Percentiles rank a stretch among this genome's conserved stretches.
Evolutionary conservation across 345 rosid species (phyloP).

Genomic region (Microthlaspi erraticum): DNA sequence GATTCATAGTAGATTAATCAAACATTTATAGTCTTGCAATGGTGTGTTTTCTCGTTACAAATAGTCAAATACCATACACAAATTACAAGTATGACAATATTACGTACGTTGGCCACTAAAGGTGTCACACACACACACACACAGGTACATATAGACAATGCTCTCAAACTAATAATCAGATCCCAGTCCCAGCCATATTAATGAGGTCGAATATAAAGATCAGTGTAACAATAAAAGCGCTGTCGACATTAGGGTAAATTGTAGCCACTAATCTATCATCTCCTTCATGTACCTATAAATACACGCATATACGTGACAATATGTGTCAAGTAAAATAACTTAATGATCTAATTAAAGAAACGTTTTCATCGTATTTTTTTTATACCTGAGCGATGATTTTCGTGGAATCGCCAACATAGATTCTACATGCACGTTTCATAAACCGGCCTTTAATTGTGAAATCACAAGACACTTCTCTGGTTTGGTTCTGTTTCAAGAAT

Average conservation of each 20-base stretch:
- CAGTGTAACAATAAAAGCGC: conserved; percentile 44
- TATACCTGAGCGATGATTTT: conserved; percentile 46
- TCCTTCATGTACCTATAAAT: conserved; percentile 41
- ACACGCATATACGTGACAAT: background rate
- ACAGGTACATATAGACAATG: background rate
- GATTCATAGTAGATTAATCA: no score
- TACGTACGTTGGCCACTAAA: conserved; percentile 2
- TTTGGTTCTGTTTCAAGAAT: conserved; percentile 45
- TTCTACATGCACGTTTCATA: conserved; percentile 47
- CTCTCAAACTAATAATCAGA: conserved; percentile 14
- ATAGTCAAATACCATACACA: background rate
- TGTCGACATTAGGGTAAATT: conserved; percentile 42
- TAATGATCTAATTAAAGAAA: background rate
- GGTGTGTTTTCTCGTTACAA: no score
- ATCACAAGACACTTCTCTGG: conserved; percentile 43
- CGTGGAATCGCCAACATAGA: conserved; percentile 35
- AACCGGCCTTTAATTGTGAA: conserved; percentile 47
- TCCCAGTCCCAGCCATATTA: conserved; percentile 30
- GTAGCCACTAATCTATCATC: conserved; percentile 41
- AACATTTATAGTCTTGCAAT: no score
- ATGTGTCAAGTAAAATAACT: background rate
- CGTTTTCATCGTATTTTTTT: background rate
- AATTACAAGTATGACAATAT: background rate
- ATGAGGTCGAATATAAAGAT: conserved; percentile 45
- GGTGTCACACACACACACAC: background rate